Conservation (phyloP, 768 basidiomycete species). For the Cystofilobasidium bisporidii region DNA sequence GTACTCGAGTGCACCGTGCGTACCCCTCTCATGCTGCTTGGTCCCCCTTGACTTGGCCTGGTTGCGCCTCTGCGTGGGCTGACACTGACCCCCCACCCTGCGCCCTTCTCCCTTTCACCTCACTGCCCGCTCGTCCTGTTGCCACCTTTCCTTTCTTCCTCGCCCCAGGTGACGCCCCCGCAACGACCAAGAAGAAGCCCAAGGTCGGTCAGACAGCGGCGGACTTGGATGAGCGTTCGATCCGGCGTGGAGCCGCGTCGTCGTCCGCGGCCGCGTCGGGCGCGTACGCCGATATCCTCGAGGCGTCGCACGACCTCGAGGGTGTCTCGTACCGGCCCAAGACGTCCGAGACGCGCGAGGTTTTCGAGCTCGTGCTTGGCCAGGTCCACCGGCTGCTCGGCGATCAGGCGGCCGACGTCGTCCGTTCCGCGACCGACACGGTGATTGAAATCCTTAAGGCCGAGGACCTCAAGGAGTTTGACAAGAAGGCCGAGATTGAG, state of each 20-base stretch:
- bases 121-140: no score
- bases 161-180: conserved; percentile 5
- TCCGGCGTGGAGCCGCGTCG: conserved; percentile 51
- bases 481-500: conserved; percentile 91
- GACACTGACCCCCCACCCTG: neutral
- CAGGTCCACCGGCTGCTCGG: conserved; percentile 73
- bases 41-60: neutral
- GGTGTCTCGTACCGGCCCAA: conserved; percentile 85
- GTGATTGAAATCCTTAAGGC: conserved; percentile 80
- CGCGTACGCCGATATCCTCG: conserved; percentile 82
- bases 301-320: conserved; percentile 85
- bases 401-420: conserved; percentile 90
- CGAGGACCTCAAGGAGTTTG: conserved; percentile 84
- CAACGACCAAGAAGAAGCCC: conserved; percentile 14
- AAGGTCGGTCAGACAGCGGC: conserved; percentile 42
- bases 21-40: conserved; percentile 46
- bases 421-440: conserved; percentile 88
- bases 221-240: conserved; percentile 46
- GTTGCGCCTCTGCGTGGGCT: no score
- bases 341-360: conserved; percentile 86
- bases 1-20: conserved; percentile 72
- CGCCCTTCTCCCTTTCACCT: neutral
- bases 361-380: conserved; percentile 82
- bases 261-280: conserved; percentile 42
- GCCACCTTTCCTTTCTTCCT: neutral